Evolutionary conservation across 176 grass and related monocot species (phyloP).

Genomic region (Paspalum notatum): DNA sequence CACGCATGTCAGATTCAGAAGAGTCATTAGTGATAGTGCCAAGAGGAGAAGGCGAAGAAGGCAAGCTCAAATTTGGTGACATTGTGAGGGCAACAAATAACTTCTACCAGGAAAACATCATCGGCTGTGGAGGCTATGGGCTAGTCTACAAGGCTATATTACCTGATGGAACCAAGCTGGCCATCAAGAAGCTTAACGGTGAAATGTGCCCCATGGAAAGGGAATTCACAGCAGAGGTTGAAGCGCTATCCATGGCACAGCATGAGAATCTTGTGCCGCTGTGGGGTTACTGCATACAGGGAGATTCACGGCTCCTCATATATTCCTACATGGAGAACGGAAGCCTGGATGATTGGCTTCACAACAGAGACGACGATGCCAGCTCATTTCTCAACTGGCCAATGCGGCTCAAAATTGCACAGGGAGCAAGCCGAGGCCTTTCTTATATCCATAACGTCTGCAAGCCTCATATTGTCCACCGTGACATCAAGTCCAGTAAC

Average conservation of each 20-base stretch:
- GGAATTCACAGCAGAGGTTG: constrained; percentile 75
- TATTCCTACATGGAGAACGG: constrained; percentile 83
- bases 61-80: constrained; percentile 50
- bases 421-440: constrained; percentile 61
- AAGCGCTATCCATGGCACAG: constrained; percentile 67
- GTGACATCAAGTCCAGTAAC: constrained; percentile 87
- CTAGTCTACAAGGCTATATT: constrained; percentile 67
- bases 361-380: constrained; percentile 38
- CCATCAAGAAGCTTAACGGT: constrained; percentile 69
- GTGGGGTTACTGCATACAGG: constrained; percentile 61
- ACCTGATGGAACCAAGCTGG: constrained; percentile 53
- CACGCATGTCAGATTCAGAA: constrained; percentile 20
- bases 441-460: constrained; percentile 69
- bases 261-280: constrained; percentile 65
- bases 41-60: constrained; percentile 5
- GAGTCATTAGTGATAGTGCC: constrained; percentile 40
- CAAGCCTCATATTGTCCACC: constrained; percentile 71
- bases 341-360: constrained; percentile 77
- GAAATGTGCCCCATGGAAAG: constrained; percentile 58
- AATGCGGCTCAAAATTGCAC: constrained; percentile 49
- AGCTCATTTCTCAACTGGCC: constrained; percentile 59
- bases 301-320: constrained; percentile 55
- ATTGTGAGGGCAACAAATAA: constrained; percentile 68
- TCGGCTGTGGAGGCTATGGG: constrained; percentile 69
- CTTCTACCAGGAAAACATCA: constrained; percentile 62